These are phyloP conservation scores for Haplosporangium gracile DNA, from an alignment of 192 early-diverging fungal genomes.

Conservation along the genomic window DNA sequence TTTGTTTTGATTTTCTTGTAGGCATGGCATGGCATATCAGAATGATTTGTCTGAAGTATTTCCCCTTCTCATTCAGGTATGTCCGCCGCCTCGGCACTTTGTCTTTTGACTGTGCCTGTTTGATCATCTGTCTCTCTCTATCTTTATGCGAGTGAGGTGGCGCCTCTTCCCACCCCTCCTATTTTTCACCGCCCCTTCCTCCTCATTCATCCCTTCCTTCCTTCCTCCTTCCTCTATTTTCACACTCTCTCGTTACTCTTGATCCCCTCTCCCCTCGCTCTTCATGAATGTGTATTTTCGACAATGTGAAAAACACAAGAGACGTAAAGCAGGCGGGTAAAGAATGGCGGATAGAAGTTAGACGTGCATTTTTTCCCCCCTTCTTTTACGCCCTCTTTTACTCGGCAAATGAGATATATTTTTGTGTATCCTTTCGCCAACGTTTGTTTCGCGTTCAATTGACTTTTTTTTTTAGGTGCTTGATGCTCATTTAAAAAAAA, in stretches of 20 bases:
- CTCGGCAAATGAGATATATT: background rate
- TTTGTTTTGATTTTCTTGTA: background rate
- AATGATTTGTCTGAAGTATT: background rate
- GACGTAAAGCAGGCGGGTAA: background rate
- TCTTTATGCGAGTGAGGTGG: background rate
- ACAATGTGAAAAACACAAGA: background rate
- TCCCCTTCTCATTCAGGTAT: background rate
- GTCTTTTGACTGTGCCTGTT: background rate
- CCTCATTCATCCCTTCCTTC: background rate
- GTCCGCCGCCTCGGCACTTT: slow-evolving; percentile 1
- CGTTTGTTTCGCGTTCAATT: background rate
- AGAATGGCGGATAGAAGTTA: background rate
- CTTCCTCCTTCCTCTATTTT: background rate
- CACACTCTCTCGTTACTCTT: background rate
- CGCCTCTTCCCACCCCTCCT: background rate
- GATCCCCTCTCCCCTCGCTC: background rate
- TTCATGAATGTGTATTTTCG: background rate
- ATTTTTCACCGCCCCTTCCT: background rate
- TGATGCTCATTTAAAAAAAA: slow-evolving; percentile 2
- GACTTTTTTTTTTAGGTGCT: background rate
- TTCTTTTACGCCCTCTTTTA: background rate
- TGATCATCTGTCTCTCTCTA: background rate
- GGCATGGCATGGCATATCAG: background rate
- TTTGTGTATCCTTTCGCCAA: background rate
- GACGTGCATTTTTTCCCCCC: background rate